Evolutionary conservation across 2,329 filamentous ascomycete species (phyloP), one percentile per base, ranked within the genome.

Genomic region (Aaosphaeria arxii): DNA sequence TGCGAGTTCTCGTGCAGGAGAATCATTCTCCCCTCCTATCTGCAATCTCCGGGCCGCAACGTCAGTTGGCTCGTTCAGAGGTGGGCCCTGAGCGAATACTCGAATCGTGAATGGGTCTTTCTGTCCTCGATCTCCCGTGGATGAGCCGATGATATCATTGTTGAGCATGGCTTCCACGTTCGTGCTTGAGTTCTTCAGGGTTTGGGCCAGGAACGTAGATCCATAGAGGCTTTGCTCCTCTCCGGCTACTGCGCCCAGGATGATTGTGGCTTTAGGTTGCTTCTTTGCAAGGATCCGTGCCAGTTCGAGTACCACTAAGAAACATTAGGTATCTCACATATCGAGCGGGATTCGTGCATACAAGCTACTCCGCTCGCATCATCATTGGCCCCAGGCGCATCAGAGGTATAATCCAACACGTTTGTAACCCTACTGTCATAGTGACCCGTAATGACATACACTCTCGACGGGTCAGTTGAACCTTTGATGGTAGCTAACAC

Each of bases 111-210:
- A 72, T 11, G 73, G 77, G 54, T 79, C 73, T 46, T 67, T 65
- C 40, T 71, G 67, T 17, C 74, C 76, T 13, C 72, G 71, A 46
- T 76, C 73, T 6, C 73, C 76, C 1, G 66, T 73, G 2, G 74
- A 70, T 5, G 73, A 78, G 33, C 81, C 81, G 5, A 83, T 75
- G 47, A 82, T 81, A 62, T 83, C 80, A 66, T 79, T 77, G 53
- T 77, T 83, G 46, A 80, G 73, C 72, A 82, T 81, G 11, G 74
- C 80, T 62, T 81, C 78, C 4, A 83, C 77, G 56, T 82, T 77
- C 6, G 74, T 74, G 42, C 70, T 76, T 5, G 73, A 66, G 54
- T 80, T 79, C 31, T 74, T 75, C 44, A 80, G 74, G 0, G 74
- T 78, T 55, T 77, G 73, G 2, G 81, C 80, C 5, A 83, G 67